Percentiles rank a stretch among this genome's conserved stretches.
These are phyloP conservation scores for Hirsutella rhossiliensis DNA, from an alignment of 2,329 filamentous ascomycete genomes.

Conservation along the genomic window DNA sequence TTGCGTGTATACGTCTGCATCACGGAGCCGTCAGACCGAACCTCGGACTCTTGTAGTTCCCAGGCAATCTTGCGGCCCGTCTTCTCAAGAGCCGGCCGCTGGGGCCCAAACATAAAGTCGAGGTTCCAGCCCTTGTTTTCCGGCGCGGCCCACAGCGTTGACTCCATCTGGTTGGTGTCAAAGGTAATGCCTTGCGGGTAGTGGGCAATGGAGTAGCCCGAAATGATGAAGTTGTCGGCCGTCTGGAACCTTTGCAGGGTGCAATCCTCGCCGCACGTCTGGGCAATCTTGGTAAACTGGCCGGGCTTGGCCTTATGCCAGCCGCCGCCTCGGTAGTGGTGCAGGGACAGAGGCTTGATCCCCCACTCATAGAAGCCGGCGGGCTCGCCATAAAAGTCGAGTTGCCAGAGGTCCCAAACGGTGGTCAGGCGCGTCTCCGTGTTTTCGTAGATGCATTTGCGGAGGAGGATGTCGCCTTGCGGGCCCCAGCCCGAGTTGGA, in stretches of 20 bases:
- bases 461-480: conserved; percentile 48
- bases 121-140: conserved; percentile 37
- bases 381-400: conserved; percentile 47
- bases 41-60: conserved; percentile 38
- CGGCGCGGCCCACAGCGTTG: conserved; percentile 34
- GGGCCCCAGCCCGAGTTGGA: conserved; percentile 47
- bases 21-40: conserved; percentile 36
- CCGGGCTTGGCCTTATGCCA: conserved; percentile 43
- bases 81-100: conserved; percentile 31
- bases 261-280: conserved; percentile 49
- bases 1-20: conserved; percentile 41
- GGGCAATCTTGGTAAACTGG: conserved; percentile 43
- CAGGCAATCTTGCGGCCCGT: conserved; percentile 40
- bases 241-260: conserved; percentile 46
- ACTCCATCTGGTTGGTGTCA: conserved; percentile 37
- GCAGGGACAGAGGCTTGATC: conserved; percentile 46
- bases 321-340: conserved; percentile 49
- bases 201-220: conserved; percentile 46
- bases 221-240: conserved; percentile 39
- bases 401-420: conserved; percentile 46
- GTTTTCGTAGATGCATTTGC: conserved; percentile 53
- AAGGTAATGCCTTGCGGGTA: conserved; percentile 40
- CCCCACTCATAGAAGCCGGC: conserved; percentile 54
- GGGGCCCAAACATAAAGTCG: conserved; percentile 39
- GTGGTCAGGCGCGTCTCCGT: conserved; percentile 45